Conservation (phyloP, 2,329 filamentous ascomycete genomes). For the Cladophialophora yegresii region DNA sequence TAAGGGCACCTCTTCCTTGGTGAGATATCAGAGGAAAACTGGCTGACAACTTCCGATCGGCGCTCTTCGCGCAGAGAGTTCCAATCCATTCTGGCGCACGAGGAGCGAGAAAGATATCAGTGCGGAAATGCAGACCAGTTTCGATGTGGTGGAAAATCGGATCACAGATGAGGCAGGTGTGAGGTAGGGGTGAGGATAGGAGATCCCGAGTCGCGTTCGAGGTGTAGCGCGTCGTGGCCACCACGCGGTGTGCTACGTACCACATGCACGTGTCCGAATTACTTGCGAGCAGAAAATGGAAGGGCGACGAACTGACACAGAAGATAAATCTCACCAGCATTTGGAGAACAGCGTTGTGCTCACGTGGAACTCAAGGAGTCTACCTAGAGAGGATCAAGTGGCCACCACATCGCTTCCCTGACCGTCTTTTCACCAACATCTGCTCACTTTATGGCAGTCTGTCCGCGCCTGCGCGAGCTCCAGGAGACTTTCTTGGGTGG, state of each 20-base stretch:
- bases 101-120: neutral
- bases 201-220: neutral
- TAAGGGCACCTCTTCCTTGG: too few species aligned
- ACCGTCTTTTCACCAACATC: neutral
- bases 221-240: neutral
- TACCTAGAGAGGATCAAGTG: neutral
- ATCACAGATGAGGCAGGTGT: neutral
- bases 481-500: neutral
- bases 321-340: neutral
- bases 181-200: neutral
- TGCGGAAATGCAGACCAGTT: neutral
- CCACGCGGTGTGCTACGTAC: too few species aligned
- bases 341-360: neutral
- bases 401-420: neutral
- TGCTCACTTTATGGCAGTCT: neutral
- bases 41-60: neutral
- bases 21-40: neutral
- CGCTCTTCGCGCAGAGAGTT: neutral
- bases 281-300: neutral
- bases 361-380: neutral
- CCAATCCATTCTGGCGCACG: neutral
- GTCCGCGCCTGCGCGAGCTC: too few species aligned
- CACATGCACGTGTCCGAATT: neutral
- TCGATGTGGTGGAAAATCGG: neutral
- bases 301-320: neutral